Evolutionary conservation across 495 filamentous ascomycete genomes (phyloP).

Genomic region (Penicillium robsamsonii): DNA sequence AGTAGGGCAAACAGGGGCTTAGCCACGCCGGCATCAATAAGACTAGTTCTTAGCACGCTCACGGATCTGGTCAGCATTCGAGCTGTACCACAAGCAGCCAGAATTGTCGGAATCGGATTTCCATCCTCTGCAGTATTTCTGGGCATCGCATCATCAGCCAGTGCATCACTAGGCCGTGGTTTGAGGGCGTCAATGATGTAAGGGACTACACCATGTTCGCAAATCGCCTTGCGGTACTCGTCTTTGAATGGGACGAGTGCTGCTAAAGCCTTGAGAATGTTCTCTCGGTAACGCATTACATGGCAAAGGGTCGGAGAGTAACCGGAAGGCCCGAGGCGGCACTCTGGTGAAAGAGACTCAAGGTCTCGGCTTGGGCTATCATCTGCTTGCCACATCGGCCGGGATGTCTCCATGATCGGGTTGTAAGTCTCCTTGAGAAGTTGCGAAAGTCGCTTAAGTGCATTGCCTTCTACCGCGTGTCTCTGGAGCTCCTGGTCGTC

Average conservation of each 20-base stretch:
- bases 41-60: slow-evolving; percentile 74
- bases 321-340: slow-evolving; percentile 57
- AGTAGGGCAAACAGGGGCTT: slow-evolving; percentile 76
- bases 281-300: slow-evolving; percentile 72
- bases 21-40: slow-evolving; percentile 82
- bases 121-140: slow-evolving; percentile 43
- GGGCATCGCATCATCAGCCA: slow-evolving; percentile 30
- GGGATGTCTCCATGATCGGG: slow-evolving; percentile 35
- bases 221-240: slow-evolving; percentile 76
- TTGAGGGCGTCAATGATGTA: slow-evolving; percentile 83
- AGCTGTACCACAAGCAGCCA: slow-evolving; percentile 80
- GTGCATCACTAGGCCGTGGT: slow-evolving; percentile 45
- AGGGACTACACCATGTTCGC: slow-evolving; percentile 73
- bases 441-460: slow-evolving; percentile 68
- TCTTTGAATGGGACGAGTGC: slow-evolving; percentile 78
- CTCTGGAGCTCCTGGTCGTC: slow-evolving; percentile 75
- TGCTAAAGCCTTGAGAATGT: slow-evolving; percentile 73
- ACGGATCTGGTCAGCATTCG: slow-evolving; percentile 79
- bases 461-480: slow-evolving; percentile 74
- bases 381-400: slow-evolving; percentile 45
- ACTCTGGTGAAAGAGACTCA: slow-evolving; percentile 28
- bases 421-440: slow-evolving; percentile 72
- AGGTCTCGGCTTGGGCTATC: slow-evolving; percentile 22
- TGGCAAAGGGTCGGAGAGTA: slow-evolving; percentile 64
- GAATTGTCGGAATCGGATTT: slow-evolving; percentile 62